These are phyloP conservation scores for Syzygium aqueum DNA, from an alignment of 345 rosid genomes.

Conservation along the genomic window DNA sequence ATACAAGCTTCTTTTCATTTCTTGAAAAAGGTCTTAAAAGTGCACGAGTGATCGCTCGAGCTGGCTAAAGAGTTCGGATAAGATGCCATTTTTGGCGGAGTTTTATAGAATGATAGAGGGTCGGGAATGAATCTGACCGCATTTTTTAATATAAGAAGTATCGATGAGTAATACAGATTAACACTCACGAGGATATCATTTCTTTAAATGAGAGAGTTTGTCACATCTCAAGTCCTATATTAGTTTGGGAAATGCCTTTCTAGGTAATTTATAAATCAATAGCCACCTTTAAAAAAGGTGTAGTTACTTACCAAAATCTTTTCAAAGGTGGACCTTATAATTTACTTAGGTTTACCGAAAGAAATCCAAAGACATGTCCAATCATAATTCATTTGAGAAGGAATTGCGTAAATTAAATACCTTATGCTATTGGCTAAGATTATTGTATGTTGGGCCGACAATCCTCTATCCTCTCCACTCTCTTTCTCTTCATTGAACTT, in stretches of 20 bases:
- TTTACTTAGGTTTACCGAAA: not conserved
- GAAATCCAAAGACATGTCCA: not conserved
- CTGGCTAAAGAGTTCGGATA: not conserved
- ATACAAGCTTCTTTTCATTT: not conserved
- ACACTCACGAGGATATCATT: not conserved
- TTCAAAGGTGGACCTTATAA: too few relatives aligned
- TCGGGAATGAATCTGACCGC: rapidly evolving
- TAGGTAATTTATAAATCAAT: not conserved
- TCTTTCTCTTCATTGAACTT: not conserved
- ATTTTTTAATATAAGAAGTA: rapidly evolving
- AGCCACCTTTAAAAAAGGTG: not conserved
- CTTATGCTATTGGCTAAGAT: not conserved
- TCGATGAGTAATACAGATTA: not conserved
- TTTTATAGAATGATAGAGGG: not conserved
- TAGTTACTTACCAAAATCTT: not conserved
- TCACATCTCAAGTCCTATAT: rapidly evolving
- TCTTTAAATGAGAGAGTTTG: rapidly evolving
- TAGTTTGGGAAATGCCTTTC: rapidly evolving
- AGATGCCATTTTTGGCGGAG: not conserved
- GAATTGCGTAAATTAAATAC: not conserved
- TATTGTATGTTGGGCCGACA: not conserved
- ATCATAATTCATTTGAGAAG: not conserved
- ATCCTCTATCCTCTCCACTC: not conserved
- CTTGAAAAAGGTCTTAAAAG: not conserved
- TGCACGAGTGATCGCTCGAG: not conserved